Percentiles rank a stretch among this genome's conserved stretches.
phyloP scores from a whole-genome alignment of 345 rosid genomes.

The Citrus maxima region DNA sequence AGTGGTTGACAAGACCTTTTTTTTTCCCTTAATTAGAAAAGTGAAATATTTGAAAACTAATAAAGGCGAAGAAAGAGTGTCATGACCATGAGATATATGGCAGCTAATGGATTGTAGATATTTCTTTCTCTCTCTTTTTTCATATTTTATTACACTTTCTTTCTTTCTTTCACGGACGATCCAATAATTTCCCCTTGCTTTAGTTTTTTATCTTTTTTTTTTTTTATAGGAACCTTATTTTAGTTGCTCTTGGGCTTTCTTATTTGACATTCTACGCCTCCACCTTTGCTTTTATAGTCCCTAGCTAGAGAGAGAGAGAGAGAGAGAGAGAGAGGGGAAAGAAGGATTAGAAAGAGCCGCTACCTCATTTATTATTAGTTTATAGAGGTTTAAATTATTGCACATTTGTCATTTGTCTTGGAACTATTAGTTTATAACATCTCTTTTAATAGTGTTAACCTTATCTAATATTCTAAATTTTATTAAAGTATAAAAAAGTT shows the following conservation, averaged over 20 bases:
- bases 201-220: neutral
- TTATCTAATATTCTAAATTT: no score
- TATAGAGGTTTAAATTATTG: neutral
- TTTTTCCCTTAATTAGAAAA: conserved; percentile 18
- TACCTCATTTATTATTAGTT: neutral
- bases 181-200: conserved; percentile 8
- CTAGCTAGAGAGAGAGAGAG: neutral
- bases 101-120: conserved; percentile 20
- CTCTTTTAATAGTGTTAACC: neutral
- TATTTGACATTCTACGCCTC: neutral
- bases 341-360: neutral
- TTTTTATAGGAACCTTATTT: neutral
- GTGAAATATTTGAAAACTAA: conserved; percentile 33
- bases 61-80: conserved; percentile 31
- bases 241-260: conserved; percentile 9
- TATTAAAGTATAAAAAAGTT: no score
- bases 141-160: conserved; percentile 13
- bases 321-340: neutral
- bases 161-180: conserved; percentile 25
- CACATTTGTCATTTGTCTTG: neutral
- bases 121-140: conserved; percentile 6
- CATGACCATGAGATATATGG: conserved; percentile 41
- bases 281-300: neutral
- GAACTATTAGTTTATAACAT: neutral
- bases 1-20: conserved; percentile 65